Evolutionary conservation across 2,329 filamentous ascomycete species (phyloP).

Genomic region (Fusarium caatingaense): DNA sequence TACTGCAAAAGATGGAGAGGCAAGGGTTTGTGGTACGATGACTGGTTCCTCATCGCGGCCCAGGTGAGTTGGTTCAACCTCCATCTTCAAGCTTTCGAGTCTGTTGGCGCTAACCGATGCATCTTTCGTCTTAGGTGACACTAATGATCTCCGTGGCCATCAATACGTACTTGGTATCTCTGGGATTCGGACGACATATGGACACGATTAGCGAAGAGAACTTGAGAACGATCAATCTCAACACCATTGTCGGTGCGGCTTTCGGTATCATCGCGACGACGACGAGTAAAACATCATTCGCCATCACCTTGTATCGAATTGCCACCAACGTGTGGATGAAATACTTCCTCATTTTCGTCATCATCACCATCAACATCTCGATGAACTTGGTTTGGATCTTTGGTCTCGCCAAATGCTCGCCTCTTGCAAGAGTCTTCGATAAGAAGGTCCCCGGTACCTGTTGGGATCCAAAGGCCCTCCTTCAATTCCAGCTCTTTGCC

Average conservation of each 20-base stretch:
- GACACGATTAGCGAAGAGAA: conserved; percentile 41
- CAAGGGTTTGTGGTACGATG: conserved; percentile 53
- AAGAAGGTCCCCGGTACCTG: conserved; percentile 44
- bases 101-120: not conserved
- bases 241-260: conserved; percentile 45
- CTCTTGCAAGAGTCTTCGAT: conserved; percentile 46
- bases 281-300: conserved; percentile 54
- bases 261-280: conserved; percentile 52
- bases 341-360: conserved; percentile 48
- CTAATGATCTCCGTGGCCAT: conserved; percentile 48
- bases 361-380: conserved; percentile 50
- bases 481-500: conserved; percentile 48
- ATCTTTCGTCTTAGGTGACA: conserved; percentile 35
- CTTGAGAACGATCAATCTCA: conserved; percentile 43
- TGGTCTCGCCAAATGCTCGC: conserved; percentile 49
- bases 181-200: conserved; percentile 46
- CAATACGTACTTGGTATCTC: conserved; percentile 48
- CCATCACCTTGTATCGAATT: conserved; percentile 52
- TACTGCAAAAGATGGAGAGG: conserved; percentile 54
- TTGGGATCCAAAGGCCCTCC: conserved; percentile 45
- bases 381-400: conserved; percentile 53
- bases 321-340: conserved; percentile 44
- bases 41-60: conserved; percentile 50
- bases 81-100: not conserved
- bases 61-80: conserved; percentile 47